These are phyloP conservation scores for Hypoxylon fuscum DNA, from an alignment of 495 filamentous ascomycete genomes.

Conservation along the genomic window DNA sequence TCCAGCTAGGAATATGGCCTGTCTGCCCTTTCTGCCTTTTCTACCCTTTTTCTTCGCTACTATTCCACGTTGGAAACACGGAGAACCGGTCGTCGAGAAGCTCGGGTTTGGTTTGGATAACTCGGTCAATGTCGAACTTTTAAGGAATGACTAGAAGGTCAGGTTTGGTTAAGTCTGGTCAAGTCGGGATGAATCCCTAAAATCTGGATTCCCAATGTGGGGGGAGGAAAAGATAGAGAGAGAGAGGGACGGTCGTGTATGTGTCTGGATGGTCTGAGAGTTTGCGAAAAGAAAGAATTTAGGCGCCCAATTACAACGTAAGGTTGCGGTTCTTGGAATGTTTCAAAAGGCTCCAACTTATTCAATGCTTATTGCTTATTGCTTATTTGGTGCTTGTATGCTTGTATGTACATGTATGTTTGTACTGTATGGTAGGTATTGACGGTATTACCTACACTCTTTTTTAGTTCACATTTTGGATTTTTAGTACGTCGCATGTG, in stretches of 20 bases:
- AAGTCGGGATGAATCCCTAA: conserved; percentile 16
- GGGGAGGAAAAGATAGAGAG: no score
- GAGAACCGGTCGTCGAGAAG: not conserved
- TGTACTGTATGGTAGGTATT: no score
- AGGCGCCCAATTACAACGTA: conserved; percentile 36
- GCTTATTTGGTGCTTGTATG: not conserved
- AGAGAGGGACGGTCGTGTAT: conserved; percentile 2
- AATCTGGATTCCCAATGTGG: conserved; percentile 33
- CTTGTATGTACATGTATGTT: not conserved
- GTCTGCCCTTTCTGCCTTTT: no score
- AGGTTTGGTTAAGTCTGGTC: conserved; percentile 13
- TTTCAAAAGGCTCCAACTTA: conserved; percentile 33
- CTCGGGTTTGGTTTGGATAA: not conserved
- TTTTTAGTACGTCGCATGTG: not conserved
- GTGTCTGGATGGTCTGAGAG: conserved; percentile 11
- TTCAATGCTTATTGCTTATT: conserved; percentile 14
- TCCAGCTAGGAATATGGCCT: conserved; percentile 30
- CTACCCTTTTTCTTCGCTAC: not conserved
- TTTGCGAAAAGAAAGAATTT: conserved; percentile 26
- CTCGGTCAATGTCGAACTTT: not conserved
- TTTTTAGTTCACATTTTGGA: no score
- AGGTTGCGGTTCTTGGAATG: conserved; percentile 39
- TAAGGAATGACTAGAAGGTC: conserved; percentile 29
- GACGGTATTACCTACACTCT: no score
- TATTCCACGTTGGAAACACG: not conserved